Conservation (phyloP, 805 yeast genomes). For the Cyberlindnera sargentensis region DNA sequence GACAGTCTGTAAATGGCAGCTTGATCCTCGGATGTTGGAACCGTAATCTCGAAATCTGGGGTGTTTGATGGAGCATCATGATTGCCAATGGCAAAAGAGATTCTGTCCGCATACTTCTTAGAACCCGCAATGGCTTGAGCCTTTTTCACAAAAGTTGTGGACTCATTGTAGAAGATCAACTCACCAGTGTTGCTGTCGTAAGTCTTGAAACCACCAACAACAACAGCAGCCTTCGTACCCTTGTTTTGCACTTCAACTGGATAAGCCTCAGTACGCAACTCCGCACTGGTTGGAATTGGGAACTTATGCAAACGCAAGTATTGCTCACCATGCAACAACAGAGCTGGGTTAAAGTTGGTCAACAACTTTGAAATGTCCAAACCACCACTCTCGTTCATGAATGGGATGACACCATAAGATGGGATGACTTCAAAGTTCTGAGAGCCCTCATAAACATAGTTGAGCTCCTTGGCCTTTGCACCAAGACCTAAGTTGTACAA, state of each 20-base stretch:
- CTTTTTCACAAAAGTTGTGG: slow-evolving; percentile 79
- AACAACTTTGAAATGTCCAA: slow-evolving; percentile 54
- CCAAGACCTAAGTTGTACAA: slow-evolving; percentile 89
- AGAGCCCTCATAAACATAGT: slow-evolving; percentile 73
- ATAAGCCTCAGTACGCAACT: slow-evolving; percentile 49
- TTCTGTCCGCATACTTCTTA: slow-evolving; percentile 39
- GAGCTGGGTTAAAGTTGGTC: slow-evolving; percentile 81
- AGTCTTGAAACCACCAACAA: slow-evolving; percentile 68
- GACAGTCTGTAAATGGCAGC: slow-evolving; percentile 88
- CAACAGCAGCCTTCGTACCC: slow-evolving; percentile 73
- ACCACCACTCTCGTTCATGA: slow-evolving; percentile 57
- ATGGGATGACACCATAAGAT: slow-evolving; percentile 84
- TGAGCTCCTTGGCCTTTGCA: slow-evolving; percentile 67
- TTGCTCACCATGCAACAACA: slow-evolving; percentile 92
- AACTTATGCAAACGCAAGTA: slow-evolving; percentile 68
- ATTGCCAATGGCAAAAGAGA: slow-evolving; percentile 52
- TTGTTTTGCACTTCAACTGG: slow-evolving; percentile 79
- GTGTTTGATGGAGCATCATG: slow-evolving; percentile 54
- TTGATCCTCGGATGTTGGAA: slow-evolving; percentile 58
- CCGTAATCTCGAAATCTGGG: slow-evolving; percentile 61
- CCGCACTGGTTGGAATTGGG: slow-evolving; percentile 73
- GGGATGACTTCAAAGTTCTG: slow-evolving; percentile 80
- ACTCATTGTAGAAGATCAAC: slow-evolving; percentile 69
- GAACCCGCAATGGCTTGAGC: slow-evolving; percentile 39
- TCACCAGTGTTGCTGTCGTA: slow-evolving; percentile 64